Evolutionary conservation across 306 rosid species (phyloP).

Genomic region (Trifolium subterraneum): DNA sequence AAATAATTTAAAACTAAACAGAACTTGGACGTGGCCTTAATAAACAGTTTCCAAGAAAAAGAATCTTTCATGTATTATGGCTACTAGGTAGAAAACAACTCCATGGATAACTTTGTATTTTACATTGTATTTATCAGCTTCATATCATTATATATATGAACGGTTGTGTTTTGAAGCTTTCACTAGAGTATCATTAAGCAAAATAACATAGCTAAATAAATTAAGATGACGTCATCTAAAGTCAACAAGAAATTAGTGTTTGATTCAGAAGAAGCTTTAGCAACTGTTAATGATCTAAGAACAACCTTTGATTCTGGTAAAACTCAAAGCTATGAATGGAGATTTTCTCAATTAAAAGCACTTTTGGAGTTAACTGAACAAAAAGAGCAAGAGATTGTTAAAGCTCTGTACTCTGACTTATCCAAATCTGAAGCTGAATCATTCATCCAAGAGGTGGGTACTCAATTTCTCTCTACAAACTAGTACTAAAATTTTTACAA

Average conservation of each 20-base stretch:
- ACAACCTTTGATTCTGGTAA: slow-evolving; percentile 46
- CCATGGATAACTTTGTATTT: no score
- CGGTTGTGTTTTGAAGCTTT: no score
- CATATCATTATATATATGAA: no score
- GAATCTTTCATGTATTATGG: no score
- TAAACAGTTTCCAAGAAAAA: no score
- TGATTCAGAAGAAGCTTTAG: slow-evolving; percentile 49
- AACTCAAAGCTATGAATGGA: slow-evolving; percentile 65
- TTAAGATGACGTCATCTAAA: slow-evolving; percentile 31
- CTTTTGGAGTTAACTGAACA: slow-evolving; percentile 37
- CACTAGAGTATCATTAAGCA: no score
- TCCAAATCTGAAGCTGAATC: slow-evolving; percentile 53
- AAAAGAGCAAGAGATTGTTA: slow-evolving; percentile 49
- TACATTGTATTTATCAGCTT: no score
- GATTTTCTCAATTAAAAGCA: slow-evolving; percentile 57
- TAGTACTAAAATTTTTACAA: not conserved
- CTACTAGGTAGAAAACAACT: no score
- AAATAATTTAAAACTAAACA: no score
- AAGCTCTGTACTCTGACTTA: slow-evolving; percentile 61
- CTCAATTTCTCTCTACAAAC: not conserved
- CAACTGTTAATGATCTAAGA: slow-evolving; percentile 50
- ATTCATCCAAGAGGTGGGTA: slow-evolving; percentile 51
- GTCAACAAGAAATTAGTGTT: slow-evolving; percentile 30
- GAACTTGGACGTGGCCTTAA: no score
- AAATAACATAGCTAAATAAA: no score